Percentiles rank a stretch among this genome's conserved stretches.
Evolutionary conservation across 2,329 filamentous ascomycete genomes (phyloP).

Genomic region (Ascomycota sp.): DNA sequence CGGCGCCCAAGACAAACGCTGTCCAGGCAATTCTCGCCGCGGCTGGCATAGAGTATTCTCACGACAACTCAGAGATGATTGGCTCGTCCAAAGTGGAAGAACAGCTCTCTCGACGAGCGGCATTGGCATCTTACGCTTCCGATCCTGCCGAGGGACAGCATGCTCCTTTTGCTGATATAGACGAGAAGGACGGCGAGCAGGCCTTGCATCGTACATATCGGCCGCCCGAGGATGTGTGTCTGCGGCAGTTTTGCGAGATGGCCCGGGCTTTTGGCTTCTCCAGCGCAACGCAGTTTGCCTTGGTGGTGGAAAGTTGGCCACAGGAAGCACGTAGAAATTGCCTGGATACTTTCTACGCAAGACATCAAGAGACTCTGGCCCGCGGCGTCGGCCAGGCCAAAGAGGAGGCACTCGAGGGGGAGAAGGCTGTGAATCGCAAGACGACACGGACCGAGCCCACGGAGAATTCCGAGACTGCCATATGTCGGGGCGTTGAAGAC

Average conservation of each 20-base stretch:
- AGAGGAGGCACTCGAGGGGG: constrained; percentile 4
- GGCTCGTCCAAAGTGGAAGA: constrained; percentile 86
- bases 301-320: constrained; percentile 80
- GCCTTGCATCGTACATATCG: constrained; percentile 31
- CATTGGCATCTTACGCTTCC: constrained; percentile 29
- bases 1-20: constrained; percentile 41
- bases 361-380: constrained; percentile 29
- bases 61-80: constrained; percentile 89
- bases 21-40: constrained; percentile 75
- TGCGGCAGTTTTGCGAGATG: constrained; percentile 82
- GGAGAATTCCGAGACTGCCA: no score
- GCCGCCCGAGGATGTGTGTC: constrained; percentile 53
- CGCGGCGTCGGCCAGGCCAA: constrained; percentile 9
- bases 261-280: constrained; percentile 58
- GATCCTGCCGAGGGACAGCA: constrained; percentile 27
- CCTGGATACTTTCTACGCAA: constrained; percentile 61
- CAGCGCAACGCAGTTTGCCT: constrained; percentile 63
- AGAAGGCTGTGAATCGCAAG: constrained; percentile 1
- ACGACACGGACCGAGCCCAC: background rate
- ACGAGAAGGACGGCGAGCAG: constrained; percentile 12
- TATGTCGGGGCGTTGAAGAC: no score
- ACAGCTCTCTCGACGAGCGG: constrained; percentile 57
- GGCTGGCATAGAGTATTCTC: constrained; percentile 84
- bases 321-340: constrained; percentile 61
- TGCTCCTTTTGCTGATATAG: constrained; percentile 36